These are phyloP conservation scores for Termitomyces sp. DNA, from an alignment of 768 basidiomycete species.

Conservation along the genomic window DNA sequence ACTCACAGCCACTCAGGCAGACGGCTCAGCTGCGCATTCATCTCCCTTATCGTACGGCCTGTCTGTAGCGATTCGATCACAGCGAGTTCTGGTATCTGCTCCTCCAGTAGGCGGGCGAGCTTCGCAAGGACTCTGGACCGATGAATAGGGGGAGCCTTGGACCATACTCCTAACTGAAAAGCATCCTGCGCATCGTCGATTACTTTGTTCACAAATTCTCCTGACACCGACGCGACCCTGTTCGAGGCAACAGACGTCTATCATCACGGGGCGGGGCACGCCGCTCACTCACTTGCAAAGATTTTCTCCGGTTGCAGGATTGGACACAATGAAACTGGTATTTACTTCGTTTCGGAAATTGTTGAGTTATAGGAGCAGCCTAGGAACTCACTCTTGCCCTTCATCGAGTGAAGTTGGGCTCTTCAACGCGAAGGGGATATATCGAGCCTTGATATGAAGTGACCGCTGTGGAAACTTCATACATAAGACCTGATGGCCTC, in stretches of 20 bases:
- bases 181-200: conserved; percentile 50
- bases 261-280: neutral
- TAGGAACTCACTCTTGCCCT: conserved; percentile 17
- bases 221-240: conserved; percentile 53
- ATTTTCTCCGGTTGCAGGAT: conserved; percentile 64
- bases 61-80: conserved; percentile 70
- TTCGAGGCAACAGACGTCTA: neutral
- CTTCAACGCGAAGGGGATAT: conserved; percentile 1
- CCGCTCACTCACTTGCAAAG: conserved; percentile 46
- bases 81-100: conserved; percentile 53
- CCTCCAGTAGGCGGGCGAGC: conserved; percentile 59
- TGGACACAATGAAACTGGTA: conserved; percentile 46
- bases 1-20: conserved; percentile 85
- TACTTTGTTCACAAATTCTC: conserved; percentile 43
- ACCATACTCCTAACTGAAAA: conserved; percentile 72
- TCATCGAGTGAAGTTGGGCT: neutral
- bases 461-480: conserved; percentile 3
- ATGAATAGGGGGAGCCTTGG: conserved; percentile 46
- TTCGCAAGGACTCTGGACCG: conserved; percentile 64
- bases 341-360: neutral
- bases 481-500: neutral
- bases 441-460: conserved; percentile 9
- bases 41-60: conserved; percentile 77
- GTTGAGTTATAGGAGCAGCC: neutral
- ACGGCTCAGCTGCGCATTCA: conserved; percentile 71